Evolutionary conservation across 129 eudicot species (phyloP), one percentile per base, ranked within the genome.

Genomic region (Chrysanthemum seticuspe): DNA sequence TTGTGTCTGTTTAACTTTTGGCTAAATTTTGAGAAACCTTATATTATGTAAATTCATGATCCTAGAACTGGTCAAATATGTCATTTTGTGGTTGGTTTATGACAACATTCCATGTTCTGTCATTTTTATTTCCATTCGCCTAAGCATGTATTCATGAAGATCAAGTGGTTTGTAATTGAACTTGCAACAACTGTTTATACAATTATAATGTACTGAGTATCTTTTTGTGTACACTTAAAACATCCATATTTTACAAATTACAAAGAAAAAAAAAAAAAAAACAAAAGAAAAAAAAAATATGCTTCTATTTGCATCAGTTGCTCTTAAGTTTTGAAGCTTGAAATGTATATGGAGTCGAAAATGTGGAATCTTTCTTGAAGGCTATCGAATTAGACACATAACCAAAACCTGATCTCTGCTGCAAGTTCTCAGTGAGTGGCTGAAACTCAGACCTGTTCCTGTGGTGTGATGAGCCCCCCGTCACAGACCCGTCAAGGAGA

Each of bases 391-490:
- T 56, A 21, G 68, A 47, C 56, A 59, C 56, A 10, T 3, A 59
- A 19, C 50, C 58, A 72, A 72, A 73, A 49, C 50, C 62, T 9
- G 77, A 48, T 53, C 69, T 61, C 51, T 44, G 74, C 57, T 68
- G 65, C 44, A 67, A 62, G 54, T 44, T 31, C 50, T 63, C 85
- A 13, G 54, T 6, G 56, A 78, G 34, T 18, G 81, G 66, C 67
- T 66, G 82, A 56, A 72, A 76, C 10, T 81, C 79, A 29, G 79
- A 76, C 9, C 75, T 68, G 5, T 76, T 81, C 27, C 79, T 29
- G 27, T 79, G 76, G 68, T 81, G 85, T 18, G 85, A 81, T 7
- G 85, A 81, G 12, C 85, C 82, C 19, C 49, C 72, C 5, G 18
- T 57, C 59, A 13, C 36, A 48, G 71, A 66, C 1, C 71, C 71